A percentile compares a stretch with the other conserved stretches of the same genome.
Evolutionary conservation across 305 asterid genomes (phyloP).

Genomic region (Solanum hybrid): DNA sequence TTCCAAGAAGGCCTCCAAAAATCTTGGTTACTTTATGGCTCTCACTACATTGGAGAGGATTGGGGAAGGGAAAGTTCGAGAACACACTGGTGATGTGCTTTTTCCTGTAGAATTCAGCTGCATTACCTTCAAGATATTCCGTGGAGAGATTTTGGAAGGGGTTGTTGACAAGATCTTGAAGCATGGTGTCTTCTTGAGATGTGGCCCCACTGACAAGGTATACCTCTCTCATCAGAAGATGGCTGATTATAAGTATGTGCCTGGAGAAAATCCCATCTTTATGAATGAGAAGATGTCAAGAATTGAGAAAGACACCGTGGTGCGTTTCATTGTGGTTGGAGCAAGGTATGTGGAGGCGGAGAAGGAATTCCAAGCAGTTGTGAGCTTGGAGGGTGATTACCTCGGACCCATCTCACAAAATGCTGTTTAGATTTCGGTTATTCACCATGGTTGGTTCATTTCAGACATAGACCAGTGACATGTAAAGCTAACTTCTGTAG

Average conservation of each 20-base stretch:
- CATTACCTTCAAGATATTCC: not conserved
- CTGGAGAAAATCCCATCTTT: not conserved
- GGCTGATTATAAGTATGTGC: not conserved
- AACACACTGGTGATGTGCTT: not conserved
- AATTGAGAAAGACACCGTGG: not conserved
- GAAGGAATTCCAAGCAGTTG: not conserved
- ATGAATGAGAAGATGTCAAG: not conserved
- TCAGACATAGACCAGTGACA: not conserved
- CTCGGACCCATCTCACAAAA: not conserved
- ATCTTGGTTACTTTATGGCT: not conserved
- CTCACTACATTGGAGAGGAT: not conserved
- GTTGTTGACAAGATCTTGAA: not conserved
- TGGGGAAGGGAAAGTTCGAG: not conserved
- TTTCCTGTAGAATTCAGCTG: not conserved
- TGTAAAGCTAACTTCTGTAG: not conserved
- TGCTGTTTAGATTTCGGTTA: not conserved
- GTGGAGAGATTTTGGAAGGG: not conserved
- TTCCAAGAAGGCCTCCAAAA: not conserved
- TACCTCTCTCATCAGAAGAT: not conserved
- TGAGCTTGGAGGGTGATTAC: not conserved
- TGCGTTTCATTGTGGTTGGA: not conserved
- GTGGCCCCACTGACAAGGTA: not conserved
- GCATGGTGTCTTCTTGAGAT: not conserved
- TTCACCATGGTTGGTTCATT: not conserved
- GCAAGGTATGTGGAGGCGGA: not conserved